These are phyloP conservation scores for Micromonas pusilla DNA, from an alignment of 139 green algal genomes.

Conservation along the genomic window DNA sequence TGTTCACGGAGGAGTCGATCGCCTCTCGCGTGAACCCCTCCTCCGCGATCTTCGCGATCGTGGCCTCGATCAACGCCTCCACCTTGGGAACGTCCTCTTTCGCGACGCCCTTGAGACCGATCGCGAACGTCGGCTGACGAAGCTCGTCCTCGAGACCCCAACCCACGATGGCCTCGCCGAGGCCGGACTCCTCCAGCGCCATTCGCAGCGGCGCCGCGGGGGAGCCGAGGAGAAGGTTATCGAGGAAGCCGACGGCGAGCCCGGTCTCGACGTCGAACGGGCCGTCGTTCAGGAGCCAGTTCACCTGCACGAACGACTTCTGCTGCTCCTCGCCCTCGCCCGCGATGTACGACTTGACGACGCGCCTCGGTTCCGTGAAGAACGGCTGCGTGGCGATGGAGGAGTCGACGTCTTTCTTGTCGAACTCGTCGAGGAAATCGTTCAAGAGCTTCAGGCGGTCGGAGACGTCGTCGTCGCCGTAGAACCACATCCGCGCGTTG, in stretches of 20 bases:
- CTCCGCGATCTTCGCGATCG: constrained; percentile 58
- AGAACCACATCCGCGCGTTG: constrained; percentile 97
- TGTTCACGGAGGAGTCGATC: constrained; percentile 92
- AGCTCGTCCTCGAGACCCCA: constrained; percentile 91
- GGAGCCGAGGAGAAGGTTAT: constrained; percentile 93
- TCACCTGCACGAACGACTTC: constrained; percentile 75
- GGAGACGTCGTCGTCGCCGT: constrained; percentile 83
- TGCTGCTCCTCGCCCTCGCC: constrained; percentile 52
- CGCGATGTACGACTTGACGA: constrained; percentile 50
- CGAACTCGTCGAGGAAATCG: constrained; percentile 75
- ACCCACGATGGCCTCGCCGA: constrained; percentile 84
- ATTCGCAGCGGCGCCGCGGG: constrained; percentile 78
- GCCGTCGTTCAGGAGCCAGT: constrained; percentile 86
- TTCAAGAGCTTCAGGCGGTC: constrained; percentile 76
- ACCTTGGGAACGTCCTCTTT: constrained; percentile 62
- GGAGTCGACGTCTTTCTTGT: constrained; percentile 59
- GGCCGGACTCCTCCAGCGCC: constrained; percentile 82
- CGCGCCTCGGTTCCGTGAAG: constrained; percentile 42
- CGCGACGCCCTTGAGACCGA: constrained; percentile 66
- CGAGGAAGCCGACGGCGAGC: constrained; percentile 87
- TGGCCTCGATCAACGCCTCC: constrained; percentile 71
- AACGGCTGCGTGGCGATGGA: constrained; percentile 66
- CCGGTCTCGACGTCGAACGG: constrained; percentile 83
- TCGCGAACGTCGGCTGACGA: constrained; percentile 39
- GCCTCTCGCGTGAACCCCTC: constrained; percentile 64